phyloP scores from a whole-genome alignment of 441 rosid genomes.

The Kokia cookei region DNA sequence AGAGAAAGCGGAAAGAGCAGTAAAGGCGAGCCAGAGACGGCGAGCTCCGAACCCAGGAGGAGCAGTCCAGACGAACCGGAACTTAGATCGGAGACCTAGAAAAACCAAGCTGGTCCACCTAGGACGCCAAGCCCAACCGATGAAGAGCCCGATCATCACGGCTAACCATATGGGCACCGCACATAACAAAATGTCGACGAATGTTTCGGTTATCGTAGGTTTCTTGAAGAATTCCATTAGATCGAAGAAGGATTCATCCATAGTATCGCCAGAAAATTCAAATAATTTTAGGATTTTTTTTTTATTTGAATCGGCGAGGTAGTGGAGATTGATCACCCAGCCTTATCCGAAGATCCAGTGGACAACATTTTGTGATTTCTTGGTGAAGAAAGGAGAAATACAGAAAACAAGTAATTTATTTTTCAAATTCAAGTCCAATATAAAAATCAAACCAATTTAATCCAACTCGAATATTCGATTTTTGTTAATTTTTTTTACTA shows the following conservation, averaged over 20 bases:
- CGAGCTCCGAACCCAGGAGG: slow-evolving; percentile 98
- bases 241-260: slow-evolving; percentile 70
- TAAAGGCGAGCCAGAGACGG: slow-evolving; percentile 87
- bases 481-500: too few species aligned
- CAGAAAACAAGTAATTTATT: neutral
- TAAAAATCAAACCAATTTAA: too few species aligned
- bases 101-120: slow-evolving; percentile 90
- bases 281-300: neutral
- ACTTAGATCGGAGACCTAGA: slow-evolving; percentile 71
- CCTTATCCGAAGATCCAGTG: neutral
- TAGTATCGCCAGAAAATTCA: slow-evolving; percentile 12
- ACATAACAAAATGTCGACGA: slow-evolving; percentile 91
- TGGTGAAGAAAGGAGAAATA: neutral
- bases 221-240: slow-evolving; percentile 56
- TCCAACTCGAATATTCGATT: neutral
- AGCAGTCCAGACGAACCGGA: slow-evolving; percentile 74
- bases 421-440: too few species aligned
- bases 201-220: slow-evolving; percentile 75
- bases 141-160: slow-evolving; percentile 86
- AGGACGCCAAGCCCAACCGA: slow-evolving; percentile 99
- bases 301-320: neutral
- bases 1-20: slow-evolving; percentile 89
- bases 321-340: slow-evolving; percentile 5
- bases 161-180: slow-evolving; percentile 99
- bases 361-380: neutral